Percentiles rank a stretch among this genome's conserved stretches.
Evolutionary conservation across 2,329 filamentous ascomycete genomes (phyloP).

Genomic region (Trichoderma cornu-damae): DNA sequence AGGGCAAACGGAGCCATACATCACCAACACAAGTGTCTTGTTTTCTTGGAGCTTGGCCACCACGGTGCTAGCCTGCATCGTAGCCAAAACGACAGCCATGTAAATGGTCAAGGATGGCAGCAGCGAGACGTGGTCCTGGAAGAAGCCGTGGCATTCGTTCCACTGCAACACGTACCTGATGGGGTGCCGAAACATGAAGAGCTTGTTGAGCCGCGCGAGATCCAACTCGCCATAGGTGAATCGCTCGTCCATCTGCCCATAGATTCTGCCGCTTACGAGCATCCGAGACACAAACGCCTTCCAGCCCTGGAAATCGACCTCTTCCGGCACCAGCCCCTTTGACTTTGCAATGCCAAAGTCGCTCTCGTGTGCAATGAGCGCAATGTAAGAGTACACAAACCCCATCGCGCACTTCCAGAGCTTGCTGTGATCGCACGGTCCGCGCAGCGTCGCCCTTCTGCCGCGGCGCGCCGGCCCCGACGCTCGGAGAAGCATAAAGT

Average conservation of each 20-base stretch:
- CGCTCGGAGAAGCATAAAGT: not conserved
- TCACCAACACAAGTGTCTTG: slow-evolving; percentile 35
- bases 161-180: not conserved
- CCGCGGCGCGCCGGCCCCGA: not conserved
- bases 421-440: not conserved
- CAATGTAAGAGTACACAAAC: slow-evolving; percentile 13
- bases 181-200: not conserved
- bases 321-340: not conserved
- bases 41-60: slow-evolving; percentile 30
- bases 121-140: slow-evolving; percentile 35
- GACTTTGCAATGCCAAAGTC: slow-evolving; percentile 12
- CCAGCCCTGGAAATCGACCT: not conserved
- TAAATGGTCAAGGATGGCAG: slow-evolving; percentile 37
- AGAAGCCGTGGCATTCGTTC: not conserved
- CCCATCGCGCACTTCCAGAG: slow-evolving; percentile 4
- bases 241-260: slow-evolving; percentile 4
- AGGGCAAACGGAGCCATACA: slow-evolving; percentile 44
- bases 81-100: slow-evolving; percentile 40
- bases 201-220: slow-evolving; percentile 3
- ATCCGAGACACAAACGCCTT: not conserved
- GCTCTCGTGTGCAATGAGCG: slow-evolving; percentile 4
- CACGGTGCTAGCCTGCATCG: slow-evolving; percentile 42
- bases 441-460: not conserved
- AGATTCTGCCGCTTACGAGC: not conserved
- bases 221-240: slow-evolving; percentile 16